A percentile compares a stretch with the other conserved stretches of the same genome.
Conservation (phyloP, 2,329 filamentous ascomycete species). For the Furcasterigmium furcatum region DNA sequence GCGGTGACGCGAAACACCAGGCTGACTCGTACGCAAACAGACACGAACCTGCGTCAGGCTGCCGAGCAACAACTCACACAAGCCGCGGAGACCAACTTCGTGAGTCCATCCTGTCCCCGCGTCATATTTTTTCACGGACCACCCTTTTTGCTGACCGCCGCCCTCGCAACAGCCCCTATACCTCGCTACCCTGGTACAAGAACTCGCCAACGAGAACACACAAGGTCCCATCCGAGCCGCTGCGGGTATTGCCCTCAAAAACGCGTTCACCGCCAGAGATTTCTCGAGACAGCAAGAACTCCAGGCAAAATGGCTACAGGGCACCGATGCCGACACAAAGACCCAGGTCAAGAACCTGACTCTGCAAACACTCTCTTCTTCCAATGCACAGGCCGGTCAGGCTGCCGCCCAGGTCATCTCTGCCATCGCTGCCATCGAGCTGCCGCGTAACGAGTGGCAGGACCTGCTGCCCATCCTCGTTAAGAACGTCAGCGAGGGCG, state of each 20-base stretch:
- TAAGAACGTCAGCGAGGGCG: conserved; percentile 85
- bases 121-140: conserved; percentile 9
- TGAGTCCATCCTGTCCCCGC: conserved; percentile 42
- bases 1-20: conserved; percentile 7
- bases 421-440: conserved; percentile 89
- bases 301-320: conserved; percentile 88
- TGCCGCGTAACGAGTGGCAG: conserved; percentile 89
- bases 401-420: conserved; percentile 94
- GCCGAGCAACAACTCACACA: conserved; percentile 93
- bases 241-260: conserved; percentile 95
- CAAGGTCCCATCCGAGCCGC: conserved; percentile 84
- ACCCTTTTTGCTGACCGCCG: conserved; percentile 19
- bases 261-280: conserved; percentile 95
- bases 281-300: conserved; percentile 81
- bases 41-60: conserved; percentile 83
- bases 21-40: conserved; percentile 46
- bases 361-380: conserved; percentile 80
- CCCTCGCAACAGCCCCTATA: conserved; percentile 70
- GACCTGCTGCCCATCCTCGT: conserved; percentile 88
- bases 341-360: conserved; percentile 83
- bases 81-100: conserved; percentile 93
- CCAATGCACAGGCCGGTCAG: conserved; percentile 78
- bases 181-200: conserved; percentile 85
- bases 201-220: conserved; percentile 87
- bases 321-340: conserved; percentile 80